A percentile compares a stretch with the other conserved stretches of the same genome.
Conservation (phyloP, 2,329 filamentous ascomycete genomes). For the Daldinia eschscholtzii region DNA sequence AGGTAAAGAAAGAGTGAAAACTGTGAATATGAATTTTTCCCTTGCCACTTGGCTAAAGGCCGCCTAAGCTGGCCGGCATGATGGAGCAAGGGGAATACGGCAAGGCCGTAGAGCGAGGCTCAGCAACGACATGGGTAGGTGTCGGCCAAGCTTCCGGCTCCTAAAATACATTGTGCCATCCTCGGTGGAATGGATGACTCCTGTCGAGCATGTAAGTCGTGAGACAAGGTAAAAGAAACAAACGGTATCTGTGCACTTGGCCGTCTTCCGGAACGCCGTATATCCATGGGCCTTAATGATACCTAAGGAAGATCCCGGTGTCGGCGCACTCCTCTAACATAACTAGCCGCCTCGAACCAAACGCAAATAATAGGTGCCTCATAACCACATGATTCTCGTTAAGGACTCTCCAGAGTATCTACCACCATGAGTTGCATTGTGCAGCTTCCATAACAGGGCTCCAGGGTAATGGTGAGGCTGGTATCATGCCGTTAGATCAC, state of each 20-base stretch:
- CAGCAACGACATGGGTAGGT: constrained; percentile 23
- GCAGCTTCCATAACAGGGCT: background rate
- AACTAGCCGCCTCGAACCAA: constrained; percentile 13
- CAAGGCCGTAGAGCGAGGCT: constrained; percentile 15
- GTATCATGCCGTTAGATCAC: background rate
- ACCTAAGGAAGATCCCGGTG: constrained; percentile 14
- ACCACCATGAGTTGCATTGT: constrained; percentile 2
- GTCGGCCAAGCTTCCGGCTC: constrained; percentile 32
- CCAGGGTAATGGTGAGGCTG: background rate
- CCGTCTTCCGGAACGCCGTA: constrained; percentile 33
- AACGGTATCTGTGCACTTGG: constrained; percentile 44
- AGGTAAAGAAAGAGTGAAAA: constrained; percentile 20
- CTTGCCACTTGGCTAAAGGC: constrained; percentile 51
- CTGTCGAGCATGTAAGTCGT: constrained; percentile 2
- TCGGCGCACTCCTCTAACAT: constrained; percentile 26
- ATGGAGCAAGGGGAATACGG: constrained; percentile 42
- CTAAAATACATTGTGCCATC: constrained; percentile 46
- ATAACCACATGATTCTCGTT: constrained; percentile 5
- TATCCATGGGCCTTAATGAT: constrained; percentile 20
- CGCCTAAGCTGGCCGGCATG: constrained; percentile 33
- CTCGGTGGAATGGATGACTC: constrained; percentile 17
- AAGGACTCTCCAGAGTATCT: constrained; percentile 7
- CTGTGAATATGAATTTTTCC: constrained; percentile 38
- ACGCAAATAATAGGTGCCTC: constrained; percentile 18
- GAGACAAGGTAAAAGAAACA: constrained; percentile 31